Percentiles rank a stretch among this genome's conserved stretches.
Evolutionary conservation across 148 eudicot genomes (phyloP).

Genomic region (Beta vulgaris): DNA sequence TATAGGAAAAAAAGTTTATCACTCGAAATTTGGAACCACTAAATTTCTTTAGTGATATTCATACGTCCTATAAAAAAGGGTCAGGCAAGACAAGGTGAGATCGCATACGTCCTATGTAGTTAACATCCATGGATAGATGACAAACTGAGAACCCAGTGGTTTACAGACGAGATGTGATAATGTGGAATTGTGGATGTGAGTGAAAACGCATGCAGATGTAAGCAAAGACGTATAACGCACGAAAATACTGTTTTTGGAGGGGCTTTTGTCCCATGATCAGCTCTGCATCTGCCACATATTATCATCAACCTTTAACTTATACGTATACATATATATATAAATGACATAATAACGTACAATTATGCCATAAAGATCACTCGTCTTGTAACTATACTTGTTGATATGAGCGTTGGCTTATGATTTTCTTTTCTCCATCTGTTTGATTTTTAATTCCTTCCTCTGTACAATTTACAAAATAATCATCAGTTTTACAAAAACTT

Average conservation of each 20-base stretch:
- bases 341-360: background rate
- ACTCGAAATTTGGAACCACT: too few relatives aligned
- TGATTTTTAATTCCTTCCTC: background rate
- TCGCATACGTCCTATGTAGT: too few relatives aligned
- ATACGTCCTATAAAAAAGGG: too few relatives aligned
- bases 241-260: slow-evolving; percentile 6
- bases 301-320: slow-evolving; percentile 1
- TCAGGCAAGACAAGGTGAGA: too few relatives aligned
- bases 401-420: background rate
- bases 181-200: background rate
- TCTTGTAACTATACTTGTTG: background rate
- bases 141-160: too few relatives aligned
- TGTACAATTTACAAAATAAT: too few relatives aligned
- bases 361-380: background rate
- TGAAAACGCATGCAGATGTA: slow-evolving; percentile 23
- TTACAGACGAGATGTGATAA: too few relatives aligned
- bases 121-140: too few relatives aligned
- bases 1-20: too few relatives aligned
- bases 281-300: slow-evolving; percentile 13
- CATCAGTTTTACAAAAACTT: too few relatives aligned
- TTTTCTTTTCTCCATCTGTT: background rate
- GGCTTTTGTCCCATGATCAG: slow-evolving; percentile 9
- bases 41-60: too few relatives aligned
- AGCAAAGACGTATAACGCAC: slow-evolving; percentile 29
- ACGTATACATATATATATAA: background rate